Conservation (phyloP, 495 filamentous ascomycete species). For the Xylaria venustula region DNA sequence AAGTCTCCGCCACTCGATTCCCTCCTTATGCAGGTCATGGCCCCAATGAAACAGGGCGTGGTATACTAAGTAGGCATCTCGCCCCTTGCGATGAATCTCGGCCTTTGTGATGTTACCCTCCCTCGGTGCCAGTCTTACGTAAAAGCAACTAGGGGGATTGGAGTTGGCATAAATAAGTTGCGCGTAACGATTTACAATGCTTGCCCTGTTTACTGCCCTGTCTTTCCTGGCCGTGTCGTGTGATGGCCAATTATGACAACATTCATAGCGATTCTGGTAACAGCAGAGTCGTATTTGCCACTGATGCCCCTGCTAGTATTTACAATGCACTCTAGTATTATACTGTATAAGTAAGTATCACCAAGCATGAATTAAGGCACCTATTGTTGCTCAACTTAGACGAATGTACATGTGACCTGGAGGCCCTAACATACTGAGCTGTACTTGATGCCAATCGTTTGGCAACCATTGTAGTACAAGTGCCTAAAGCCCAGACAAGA, state of each 20-base stretch:
- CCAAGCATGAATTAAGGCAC: no score
- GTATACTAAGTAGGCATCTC: neutral
- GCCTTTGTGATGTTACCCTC: neutral
- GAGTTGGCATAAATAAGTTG: neutral
- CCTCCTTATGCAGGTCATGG: slow-evolving; percentile 10
- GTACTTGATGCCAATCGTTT: no score
- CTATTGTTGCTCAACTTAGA: no score
- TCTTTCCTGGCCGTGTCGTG: neutral
- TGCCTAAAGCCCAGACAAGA: no score
- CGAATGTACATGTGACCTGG: no score
- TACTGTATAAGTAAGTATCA: no score
- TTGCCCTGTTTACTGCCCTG: neutral
- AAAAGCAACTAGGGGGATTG: slow-evolving; percentile 1
- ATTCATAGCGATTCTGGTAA: neutral
- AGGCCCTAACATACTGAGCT: no score
- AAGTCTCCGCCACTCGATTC: slow-evolving; percentile 5
- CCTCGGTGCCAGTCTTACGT: neutral
- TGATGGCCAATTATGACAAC: slow-evolving; percentile 1
- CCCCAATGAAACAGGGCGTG: neutral
- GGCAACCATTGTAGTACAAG: no score
- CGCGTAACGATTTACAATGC: neutral
- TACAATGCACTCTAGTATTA: no score
- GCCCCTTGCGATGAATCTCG: neutral
- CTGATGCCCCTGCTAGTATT: neutral
- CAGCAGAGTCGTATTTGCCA: neutral